Base-by-base conservation (phyloP, 2,329 filamentous ascomycete species). In the Xylaria sp. region DNA sequence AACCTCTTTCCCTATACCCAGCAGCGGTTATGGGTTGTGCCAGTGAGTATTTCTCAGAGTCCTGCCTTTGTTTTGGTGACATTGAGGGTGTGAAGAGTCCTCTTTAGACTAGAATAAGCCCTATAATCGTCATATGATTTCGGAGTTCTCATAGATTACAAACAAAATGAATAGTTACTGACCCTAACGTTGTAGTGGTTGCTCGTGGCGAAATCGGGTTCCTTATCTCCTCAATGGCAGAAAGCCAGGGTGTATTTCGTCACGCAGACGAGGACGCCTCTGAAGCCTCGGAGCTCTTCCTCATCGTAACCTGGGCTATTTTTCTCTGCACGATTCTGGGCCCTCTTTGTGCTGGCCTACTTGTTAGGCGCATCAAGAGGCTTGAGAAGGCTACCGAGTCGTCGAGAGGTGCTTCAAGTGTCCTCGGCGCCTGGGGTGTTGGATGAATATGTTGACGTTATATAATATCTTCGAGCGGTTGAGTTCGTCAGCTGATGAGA, bases 191-290 rank as follows among this genome's bases (percentile, higher is more conserved):
- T 35, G 9, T 21, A 54, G 51, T 95, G 92, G 87, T 91, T 0
- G 88, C 92, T 0, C 84, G 92, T n/a, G 92, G 92, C 0, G 92
- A 96, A 77, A 93, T 95, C 40, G 92, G 92, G 0, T 93, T 93
- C 69, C 78, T 95, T 51, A 93, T 96, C 69, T 89, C 90, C 0
- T 88, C 90, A 0, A 78, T 94, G 0, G 91, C 91, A 0, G 85
- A 92, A 73, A 84, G 81, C 54, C 81, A 83, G 1, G 81, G 82
- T 0, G 78, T 85, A 16, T 86, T 86, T 59, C 69, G 69, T 2
- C 60, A 55, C 5, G 37, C 68, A 2, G 72, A 73, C 5, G 71
- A 73, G 47, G 63, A 66, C 0, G 3, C 44, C 53, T 16, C 67
- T 18, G n/a, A 65, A 29, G 47, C 71, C 32, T 83, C 81, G 0